phyloP scores from a whole-genome alignment of 2,329 filamentous ascomycete genomes.

The Coleophoma eucalyptorum region DNA sequence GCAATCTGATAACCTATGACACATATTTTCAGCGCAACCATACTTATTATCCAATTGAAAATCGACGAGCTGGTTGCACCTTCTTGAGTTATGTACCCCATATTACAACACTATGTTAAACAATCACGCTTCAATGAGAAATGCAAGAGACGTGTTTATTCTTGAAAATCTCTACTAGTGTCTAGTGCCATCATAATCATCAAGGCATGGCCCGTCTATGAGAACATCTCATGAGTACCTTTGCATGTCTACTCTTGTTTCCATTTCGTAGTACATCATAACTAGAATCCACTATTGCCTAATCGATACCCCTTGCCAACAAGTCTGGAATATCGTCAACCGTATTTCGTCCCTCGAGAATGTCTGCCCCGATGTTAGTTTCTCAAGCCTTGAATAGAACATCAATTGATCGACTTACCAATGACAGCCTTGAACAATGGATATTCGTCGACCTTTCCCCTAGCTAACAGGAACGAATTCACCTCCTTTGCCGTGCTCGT shows the following conservation, averaged over 20 bases:
- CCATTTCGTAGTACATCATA: neutral
- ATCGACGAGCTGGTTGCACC: too few species aligned
- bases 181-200: neutral
- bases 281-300: neutral
- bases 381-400: neutral
- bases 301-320: constrained; percentile 13
- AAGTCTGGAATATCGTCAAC: constrained; percentile 77
- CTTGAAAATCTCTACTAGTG: neutral
- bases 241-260: neutral
- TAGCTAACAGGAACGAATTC: constrained; percentile 78
- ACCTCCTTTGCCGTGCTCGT: constrained; percentile 91
- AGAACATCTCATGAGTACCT: neutral
- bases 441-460: constrained; percentile 77
- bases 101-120: too few species aligned
- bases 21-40: too few species aligned
- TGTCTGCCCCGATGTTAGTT: constrained; percentile 40
- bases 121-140: too few species aligned
- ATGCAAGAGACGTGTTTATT: neutral
- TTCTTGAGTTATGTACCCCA: too few species aligned
- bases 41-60: too few species aligned
- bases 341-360: constrained; percentile 70
- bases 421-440: constrained; percentile 90
- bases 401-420: constrained; percentile 16
- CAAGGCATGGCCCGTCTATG: neutral
- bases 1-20: too few species aligned